These are phyloP conservation scores for Mesembryanthemum crystallinum DNA, from an alignment of 148 eudicot genomes.

Conservation along the genomic window DNA sequence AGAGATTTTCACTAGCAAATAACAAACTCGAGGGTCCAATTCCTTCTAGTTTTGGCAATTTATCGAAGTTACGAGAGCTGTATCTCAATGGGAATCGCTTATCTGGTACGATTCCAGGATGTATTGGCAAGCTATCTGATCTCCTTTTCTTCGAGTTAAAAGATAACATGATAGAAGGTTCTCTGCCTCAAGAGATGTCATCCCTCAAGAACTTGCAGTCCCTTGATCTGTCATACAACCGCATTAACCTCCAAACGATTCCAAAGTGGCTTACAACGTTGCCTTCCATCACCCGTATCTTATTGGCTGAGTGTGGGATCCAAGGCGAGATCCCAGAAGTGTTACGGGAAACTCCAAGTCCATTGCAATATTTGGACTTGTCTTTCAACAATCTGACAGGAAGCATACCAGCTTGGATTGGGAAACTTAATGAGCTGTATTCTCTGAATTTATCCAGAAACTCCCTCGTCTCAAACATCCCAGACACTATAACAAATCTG, in stretches of 20 bases:
- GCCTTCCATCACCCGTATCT: constrained; percentile 38
- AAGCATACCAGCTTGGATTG: constrained; percentile 49
- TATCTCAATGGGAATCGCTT: constrained; percentile 42
- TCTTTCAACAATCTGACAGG: constrained; percentile 49
- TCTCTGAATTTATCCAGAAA: constrained; percentile 47
- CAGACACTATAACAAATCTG: constrained; percentile 34
- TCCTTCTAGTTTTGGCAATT: constrained; percentile 43
- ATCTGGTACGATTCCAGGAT: constrained; percentile 40
- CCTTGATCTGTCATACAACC: constrained; percentile 46
- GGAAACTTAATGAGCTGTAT: constrained; percentile 37
- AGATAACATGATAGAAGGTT: constrained; percentile 42
- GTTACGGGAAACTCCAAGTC: constrained; percentile 22
- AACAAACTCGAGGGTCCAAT: constrained; percentile 48
- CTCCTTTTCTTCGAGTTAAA: constrained; percentile 34
- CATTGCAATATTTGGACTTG: constrained; percentile 43
- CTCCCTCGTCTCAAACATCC: constrained; percentile 37
- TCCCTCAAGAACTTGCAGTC: constrained; percentile 35
- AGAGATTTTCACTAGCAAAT: constrained; percentile 43
- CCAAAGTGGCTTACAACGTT: constrained; percentile 42
- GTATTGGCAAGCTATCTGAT: constrained; percentile 38
- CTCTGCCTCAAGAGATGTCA: constrained; percentile 49
- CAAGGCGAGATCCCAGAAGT: constrained; percentile 36
- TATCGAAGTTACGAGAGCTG: constrained; percentile 33
- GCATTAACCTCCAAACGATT: constrained; percentile 34
- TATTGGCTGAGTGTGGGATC: constrained; percentile 46